Evolutionary conservation across 768 basidiomycete genomes (phyloP).

Genomic region (Infundibulicybe gibba): DNA sequence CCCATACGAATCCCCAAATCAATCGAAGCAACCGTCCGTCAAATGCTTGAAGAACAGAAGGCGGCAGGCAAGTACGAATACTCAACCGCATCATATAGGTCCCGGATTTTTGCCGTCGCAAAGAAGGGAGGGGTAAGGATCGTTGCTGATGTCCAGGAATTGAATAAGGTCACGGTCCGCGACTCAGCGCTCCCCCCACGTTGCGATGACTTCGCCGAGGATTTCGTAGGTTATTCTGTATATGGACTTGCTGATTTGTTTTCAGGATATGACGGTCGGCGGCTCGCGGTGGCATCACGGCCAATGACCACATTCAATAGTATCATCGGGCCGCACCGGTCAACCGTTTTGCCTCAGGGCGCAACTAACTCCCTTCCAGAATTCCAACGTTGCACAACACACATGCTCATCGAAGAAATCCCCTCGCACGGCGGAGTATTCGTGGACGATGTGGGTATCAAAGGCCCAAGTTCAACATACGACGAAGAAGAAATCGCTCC

Average conservation of each 20-base stretch:
- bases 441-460: conserved; percentile 14
- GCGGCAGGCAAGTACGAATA: no score
- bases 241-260: conserved; percentile 22
- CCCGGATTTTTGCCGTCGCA: conserved; percentile 15
- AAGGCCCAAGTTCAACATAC: conserved; percentile 12
- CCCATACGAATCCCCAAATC: conserved; percentile 23
- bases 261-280: conserved; percentile 27
- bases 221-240: no score
- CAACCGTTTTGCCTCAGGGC: conserved; percentile 28
- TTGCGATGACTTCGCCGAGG: no score
- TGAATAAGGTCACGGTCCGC: no score
- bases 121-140: conserved; percentile 25
- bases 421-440: conserved; percentile 10
- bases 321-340: no score
- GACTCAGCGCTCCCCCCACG: no score
- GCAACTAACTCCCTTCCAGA: conserved; percentile 28
- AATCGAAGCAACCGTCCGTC: conserved; percentile 12
- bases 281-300: no score
- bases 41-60: no score
- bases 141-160: conserved; percentile 24
- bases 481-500: conserved; percentile 8
- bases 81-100: no score
- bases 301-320: no score
- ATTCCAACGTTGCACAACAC: conserved; percentile 20
- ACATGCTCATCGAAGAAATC: conserved; percentile 11